phyloP scores from a whole-genome alignment of 2,329 filamentous ascomycete species.

The Colletotrichum acutatum region DNA sequence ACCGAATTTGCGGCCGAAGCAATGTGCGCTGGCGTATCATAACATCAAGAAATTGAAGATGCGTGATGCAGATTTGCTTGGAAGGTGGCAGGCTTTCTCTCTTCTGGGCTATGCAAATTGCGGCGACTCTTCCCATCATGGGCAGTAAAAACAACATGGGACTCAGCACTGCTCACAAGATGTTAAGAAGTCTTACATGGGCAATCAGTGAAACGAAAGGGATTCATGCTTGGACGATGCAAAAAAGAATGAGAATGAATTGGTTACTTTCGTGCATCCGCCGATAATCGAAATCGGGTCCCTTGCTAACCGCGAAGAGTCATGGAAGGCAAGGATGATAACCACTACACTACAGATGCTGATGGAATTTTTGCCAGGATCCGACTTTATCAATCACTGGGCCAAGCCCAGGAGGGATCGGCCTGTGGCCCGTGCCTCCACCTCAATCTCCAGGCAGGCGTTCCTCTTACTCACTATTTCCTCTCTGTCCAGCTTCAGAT shows the following conservation, averaged over 20 bases:
- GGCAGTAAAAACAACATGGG: too few species aligned
- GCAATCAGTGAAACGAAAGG: not conserved
- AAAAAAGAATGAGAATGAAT: not conserved
- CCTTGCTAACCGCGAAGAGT: not conserved
- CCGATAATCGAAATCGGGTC: constrained; percentile 10
- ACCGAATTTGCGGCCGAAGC: not conserved
- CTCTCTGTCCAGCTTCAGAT: not conserved
- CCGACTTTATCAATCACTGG: too few species aligned
- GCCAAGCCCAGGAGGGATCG: too few species aligned
- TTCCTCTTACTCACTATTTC: not conserved
- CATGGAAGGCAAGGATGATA: constrained; percentile 12
- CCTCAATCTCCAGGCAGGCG: not conserved
- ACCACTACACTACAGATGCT: constrained; percentile 11
- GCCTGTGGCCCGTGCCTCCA: not conserved
- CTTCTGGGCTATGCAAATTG: too few species aligned
- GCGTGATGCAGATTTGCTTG: too few species aligned
- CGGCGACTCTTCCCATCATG: too few species aligned
- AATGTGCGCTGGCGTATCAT: too few species aligned
- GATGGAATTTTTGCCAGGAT: too few species aligned
- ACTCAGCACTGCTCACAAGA: too few species aligned
- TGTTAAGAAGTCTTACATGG: too few species aligned
- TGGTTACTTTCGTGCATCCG: not conserved
- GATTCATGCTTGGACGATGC: not conserved
- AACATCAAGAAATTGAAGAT: not conserved
- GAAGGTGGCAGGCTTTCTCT: too few species aligned